Evolutionary conservation across 495 filamentous ascomycete species (phyloP), one percentile per base, ranked within the genome.

Genomic region (Xylona heveae): DNA sequence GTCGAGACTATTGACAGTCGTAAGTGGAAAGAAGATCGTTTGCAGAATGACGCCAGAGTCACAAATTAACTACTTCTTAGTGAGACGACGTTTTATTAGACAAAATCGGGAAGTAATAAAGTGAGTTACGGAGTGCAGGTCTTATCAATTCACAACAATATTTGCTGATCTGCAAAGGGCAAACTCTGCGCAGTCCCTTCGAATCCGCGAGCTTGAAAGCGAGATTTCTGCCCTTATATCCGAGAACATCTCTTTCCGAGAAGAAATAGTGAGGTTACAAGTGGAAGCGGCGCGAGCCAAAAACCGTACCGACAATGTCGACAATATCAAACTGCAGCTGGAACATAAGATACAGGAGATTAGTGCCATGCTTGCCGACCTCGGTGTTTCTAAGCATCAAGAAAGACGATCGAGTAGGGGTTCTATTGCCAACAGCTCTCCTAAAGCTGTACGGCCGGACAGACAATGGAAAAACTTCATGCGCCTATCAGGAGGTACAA

Each of bases 31-130:
- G n/a, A n/a, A n/a, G n/a, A n/a, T n/a, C n/a, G n/a, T n/a, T n/a
- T n/a, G n/a, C n/a, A n/a, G n/a, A n/a, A n/a, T n/a, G n/a, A n/a
- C n/a, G n/a, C n/a, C n/a, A n/a, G n/a, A n/a, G n/a, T n/a, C n/a
- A n/a, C n/a, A n/a, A n/a, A n/a, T n/a, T n/a, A 41, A 21, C 22
- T 30, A 31, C 31, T 39, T 28, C 41, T 32, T 46, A 91, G 82
- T 92, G 23, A 84, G 81, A 47, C 61, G 79, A 41, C 69, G 78
- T 46, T 91, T 88, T 46, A 57, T 92, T 29, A 69, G 85, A 24
- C 88, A 97, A 49, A 97, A 97, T 51, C 72, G 82, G 36, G 88
- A 94, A 43, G 82, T 97, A 37, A 83, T 83, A 28, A 61, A 61
- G 61, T 64, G 47, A 28, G 41, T 39, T 21, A 23, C 6, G 6